These are phyloP conservation scores for Cladosporium sp. DNA, from an alignment of 2,329 filamentous ascomycete genomes.

Conservation along the genomic window DNA sequence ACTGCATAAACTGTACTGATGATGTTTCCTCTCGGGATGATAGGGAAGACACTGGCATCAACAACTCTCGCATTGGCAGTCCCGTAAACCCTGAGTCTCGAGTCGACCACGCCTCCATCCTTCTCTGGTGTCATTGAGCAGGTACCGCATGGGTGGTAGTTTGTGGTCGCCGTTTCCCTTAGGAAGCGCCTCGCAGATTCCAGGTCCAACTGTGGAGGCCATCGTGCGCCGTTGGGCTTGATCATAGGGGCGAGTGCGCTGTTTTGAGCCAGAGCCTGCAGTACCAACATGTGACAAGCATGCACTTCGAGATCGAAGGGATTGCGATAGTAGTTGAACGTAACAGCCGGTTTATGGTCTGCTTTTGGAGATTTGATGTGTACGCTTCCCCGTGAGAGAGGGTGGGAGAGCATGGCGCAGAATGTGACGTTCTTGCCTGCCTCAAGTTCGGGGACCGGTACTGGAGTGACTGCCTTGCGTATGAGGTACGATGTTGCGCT, in stretches of 20 bases:
- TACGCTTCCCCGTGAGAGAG: slow-evolving; percentile 32
- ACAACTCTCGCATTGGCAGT: slow-evolving; percentile 41
- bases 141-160: slow-evolving; percentile 46
- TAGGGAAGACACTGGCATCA: slow-evolving; percentile 40
- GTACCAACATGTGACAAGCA: slow-evolving; percentile 34
- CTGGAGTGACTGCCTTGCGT: slow-evolving; percentile 22
- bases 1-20: slow-evolving; percentile 35
- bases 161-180: slow-evolving; percentile 25
- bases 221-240: slow-evolving; percentile 25
- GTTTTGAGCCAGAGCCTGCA: slow-evolving; percentile 46
- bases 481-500: slow-evolving; percentile 27
- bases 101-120: slow-evolving; percentile 39
- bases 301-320: slow-evolving; percentile 36
- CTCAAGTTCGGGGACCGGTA: background rate
- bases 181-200: slow-evolving; percentile 28
- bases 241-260: slow-evolving; percentile 40
- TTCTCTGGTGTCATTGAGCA: slow-evolving; percentile 36
- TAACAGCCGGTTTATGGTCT: slow-evolving; percentile 28
- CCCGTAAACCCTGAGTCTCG: slow-evolving; percentile 41
- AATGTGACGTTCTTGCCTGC: slow-evolving; percentile 30
- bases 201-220: slow-evolving; percentile 22
- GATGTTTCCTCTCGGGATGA: slow-evolving; percentile 37
- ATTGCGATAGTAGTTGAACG: slow-evolving; percentile 35
- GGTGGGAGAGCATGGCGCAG: slow-evolving; percentile 30
- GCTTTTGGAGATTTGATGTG: slow-evolving; percentile 32